Evolutionary conservation across 805 yeast genomes (phyloP).

Genomic region (Phaffomyces opuntiae): DNA sequence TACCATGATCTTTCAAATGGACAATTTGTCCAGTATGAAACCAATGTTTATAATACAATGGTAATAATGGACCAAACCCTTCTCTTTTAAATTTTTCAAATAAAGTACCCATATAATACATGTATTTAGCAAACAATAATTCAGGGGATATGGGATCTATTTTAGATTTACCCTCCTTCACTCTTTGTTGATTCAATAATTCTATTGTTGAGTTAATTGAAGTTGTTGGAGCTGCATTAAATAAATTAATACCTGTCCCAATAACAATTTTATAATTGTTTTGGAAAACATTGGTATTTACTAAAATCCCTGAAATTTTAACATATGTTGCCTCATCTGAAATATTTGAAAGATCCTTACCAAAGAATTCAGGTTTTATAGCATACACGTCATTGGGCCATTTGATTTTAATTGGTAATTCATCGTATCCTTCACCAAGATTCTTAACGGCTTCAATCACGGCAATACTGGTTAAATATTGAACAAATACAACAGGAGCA

Average conservation of each 20-base stretch:
- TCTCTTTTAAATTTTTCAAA: conserved; percentile 46
- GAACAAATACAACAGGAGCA: conserved; percentile 73
- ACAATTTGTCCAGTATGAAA: conserved; percentile 73
- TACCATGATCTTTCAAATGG: conserved; percentile 47
- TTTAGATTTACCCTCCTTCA: conserved; percentile 28
- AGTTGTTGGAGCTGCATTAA: conserved; percentile 86
- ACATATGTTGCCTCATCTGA: conserved; percentile 60
- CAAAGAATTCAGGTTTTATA: conserved; percentile 54
- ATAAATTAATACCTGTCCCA: conserved; percentile 84
- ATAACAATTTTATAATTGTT: conserved; percentile 59
- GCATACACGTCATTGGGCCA: conserved; percentile 97
- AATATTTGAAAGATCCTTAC: conserved; percentile 32
- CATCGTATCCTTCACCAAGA: conserved; percentile 57
- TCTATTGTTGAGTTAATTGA: conserved; percentile 70
- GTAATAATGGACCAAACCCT: conserved; percentile 66
- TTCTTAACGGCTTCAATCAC: conserved; percentile 67
- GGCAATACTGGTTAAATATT: conserved; percentile 79
- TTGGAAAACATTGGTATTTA: conserved; percentile 65
- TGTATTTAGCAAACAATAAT: conserved; percentile 55
- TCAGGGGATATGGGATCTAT: conserved; percentile 32
- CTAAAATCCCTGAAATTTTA: conserved; percentile 79
- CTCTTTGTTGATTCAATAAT: conserved; percentile 49
- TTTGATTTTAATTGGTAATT: conserved; percentile 73
- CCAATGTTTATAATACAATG: conserved; percentile 79
- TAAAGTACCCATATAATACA: conserved; percentile 60